Conservation (phyloP, 2,329 filamentous ascomycete genomes). For the Fusarium paranaense region DNA sequence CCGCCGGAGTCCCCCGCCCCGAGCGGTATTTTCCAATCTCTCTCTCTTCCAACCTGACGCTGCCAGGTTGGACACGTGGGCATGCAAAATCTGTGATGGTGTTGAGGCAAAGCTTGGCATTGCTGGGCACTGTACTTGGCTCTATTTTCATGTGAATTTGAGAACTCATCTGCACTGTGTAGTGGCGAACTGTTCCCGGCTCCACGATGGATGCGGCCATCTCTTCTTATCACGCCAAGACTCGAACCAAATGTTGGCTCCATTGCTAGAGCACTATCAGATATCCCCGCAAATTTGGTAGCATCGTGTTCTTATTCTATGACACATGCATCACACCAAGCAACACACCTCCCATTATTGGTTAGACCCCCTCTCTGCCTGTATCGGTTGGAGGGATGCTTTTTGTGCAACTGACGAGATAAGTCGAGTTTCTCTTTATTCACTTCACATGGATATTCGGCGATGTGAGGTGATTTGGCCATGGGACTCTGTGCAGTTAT, state of each 20-base stretch:
- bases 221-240: background rate
- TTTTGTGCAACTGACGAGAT: background rate
- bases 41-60: background rate
- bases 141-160: background rate
- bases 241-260: background rate
- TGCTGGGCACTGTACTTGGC: background rate
- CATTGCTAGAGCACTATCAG: background rate
- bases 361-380: background rate
- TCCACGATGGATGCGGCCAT: background rate
- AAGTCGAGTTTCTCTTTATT: background rate
- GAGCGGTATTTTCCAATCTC: background rate
- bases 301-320: background rate
- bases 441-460: background rate
- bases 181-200: background rate
- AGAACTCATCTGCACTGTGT: background rate
- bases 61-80: conserved; percentile 8
- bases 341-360: background rate
- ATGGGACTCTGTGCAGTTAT: background rate
- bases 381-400: background rate
- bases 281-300: background rate
- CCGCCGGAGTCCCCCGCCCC: background rate
- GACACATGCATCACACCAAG: background rate
- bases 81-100: background rate
- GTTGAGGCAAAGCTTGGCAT: background rate
- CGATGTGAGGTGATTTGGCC: background rate